A percentile compares a stretch with the other conserved stretches of the same genome.
phyloP scores from a whole-genome alignment of 2,329 filamentous ascomycete species.

The Trichoderma aggressivum region DNA sequence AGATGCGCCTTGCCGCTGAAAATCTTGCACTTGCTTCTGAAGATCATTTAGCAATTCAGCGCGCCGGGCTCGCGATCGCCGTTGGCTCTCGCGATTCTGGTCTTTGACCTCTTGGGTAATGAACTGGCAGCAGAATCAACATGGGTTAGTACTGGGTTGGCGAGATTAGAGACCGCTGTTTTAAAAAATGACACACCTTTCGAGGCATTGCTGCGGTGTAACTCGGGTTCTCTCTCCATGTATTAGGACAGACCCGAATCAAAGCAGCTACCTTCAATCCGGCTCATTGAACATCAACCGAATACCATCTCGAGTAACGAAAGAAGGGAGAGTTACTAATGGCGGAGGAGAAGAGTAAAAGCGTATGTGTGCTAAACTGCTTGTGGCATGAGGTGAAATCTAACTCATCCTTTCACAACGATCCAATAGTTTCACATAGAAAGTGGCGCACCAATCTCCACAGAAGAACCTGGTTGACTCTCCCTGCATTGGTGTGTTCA shows the following conservation, averaged over 20 bases:
- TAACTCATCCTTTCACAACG: too few relatives aligned
- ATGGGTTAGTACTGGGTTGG: background rate
- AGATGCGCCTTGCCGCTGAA: slow-evolving; percentile 8
- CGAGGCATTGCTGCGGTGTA: background rate
- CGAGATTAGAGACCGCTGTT: background rate
- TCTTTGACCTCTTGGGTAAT: slow-evolving; percentile 2
- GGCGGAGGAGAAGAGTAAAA: background rate
- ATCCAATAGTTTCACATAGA: background rate
- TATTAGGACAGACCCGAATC: background rate
- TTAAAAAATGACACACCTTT: background rate
- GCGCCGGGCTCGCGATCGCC: slow-evolving; percentile 17
- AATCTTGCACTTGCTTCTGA: slow-evolving; percentile 6
- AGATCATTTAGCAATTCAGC: slow-evolving; percentile 17
- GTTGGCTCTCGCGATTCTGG: slow-evolving; percentile 19
- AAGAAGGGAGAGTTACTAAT: background rate
- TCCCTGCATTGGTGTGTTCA: background rate
- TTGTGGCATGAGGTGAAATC: background rate
- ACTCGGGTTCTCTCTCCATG: background rate
- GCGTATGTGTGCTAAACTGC: background rate
- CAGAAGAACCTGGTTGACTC: background rate
- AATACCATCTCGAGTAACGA: background rate
- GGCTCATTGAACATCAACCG: background rate
- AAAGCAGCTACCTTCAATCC: background rate
- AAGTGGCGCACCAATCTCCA: background rate
- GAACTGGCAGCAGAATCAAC: background rate